Evolutionary conservation across 257 asterid genomes (phyloP).

Genomic region (Solanum peruvianum): DNA sequence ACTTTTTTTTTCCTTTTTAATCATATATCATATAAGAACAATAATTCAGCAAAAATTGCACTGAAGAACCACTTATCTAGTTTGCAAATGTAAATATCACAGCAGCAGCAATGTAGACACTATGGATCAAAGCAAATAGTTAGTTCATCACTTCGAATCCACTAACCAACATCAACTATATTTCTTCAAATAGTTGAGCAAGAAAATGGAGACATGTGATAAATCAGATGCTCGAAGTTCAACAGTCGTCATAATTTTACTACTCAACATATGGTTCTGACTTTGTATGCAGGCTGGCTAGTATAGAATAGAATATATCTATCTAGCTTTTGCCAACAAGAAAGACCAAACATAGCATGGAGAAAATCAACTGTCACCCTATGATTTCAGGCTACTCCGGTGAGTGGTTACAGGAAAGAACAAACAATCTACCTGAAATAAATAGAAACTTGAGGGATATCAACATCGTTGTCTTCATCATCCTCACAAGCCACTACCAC

Average conservation of each 20-base stretch:
- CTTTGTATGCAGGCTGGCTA: background rate
- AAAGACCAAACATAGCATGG: background rate
- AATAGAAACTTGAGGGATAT: slow-evolving; percentile 69
- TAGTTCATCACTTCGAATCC: background rate
- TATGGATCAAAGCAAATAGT: background rate
- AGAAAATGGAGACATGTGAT: background rate
- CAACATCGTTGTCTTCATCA: slow-evolving; percentile 76
- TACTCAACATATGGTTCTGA: background rate
- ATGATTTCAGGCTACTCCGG: background rate
- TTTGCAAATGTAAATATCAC: background rate
- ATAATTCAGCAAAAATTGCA: background rate
- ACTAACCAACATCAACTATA: background rate
- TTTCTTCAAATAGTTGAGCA: background rate
- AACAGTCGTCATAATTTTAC: background rate
- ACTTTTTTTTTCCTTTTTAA: background rate
- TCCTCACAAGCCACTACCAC: slow-evolving; percentile 89
- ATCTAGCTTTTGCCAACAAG: background rate
- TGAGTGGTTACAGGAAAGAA: background rate
- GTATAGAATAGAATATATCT: background rate
- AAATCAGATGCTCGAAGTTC: background rate
- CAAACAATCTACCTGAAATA: slow-evolving; percentile 38
- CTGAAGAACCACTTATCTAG: background rate
- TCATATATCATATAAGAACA: background rate
- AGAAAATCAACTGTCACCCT: background rate
- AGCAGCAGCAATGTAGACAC: background rate